Evolutionary conservation across 805 yeast genomes (phyloP).

Genomic region (Metschnikowia cerradonensis): DNA sequence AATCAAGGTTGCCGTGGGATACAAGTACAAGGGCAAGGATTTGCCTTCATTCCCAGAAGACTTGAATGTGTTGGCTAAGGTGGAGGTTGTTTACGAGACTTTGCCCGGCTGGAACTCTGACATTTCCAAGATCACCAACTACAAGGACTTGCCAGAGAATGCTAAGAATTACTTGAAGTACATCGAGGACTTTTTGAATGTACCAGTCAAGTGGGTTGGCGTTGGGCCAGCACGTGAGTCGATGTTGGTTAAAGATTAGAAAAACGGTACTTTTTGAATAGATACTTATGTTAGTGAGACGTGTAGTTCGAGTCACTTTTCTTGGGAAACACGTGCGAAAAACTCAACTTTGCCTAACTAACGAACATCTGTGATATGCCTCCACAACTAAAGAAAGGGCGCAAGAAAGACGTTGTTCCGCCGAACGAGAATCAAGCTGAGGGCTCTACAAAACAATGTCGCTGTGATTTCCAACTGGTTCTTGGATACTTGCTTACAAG

Average conservation of each 20-base stretch:
- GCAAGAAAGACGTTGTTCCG: background rate
- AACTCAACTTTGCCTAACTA: background rate
- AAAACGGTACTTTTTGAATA: background rate
- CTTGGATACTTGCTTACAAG: constrained; percentile 9
- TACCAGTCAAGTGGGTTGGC: constrained; percentile 95
- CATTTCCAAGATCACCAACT: constrained; percentile 66
- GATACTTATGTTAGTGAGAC: background rate
- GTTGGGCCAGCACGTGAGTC: constrained; percentile 97
- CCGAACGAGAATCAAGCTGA: background rate
- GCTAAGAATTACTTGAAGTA: constrained; percentile 80
- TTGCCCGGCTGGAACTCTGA: constrained; percentile 93
- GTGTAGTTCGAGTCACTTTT: background rate
- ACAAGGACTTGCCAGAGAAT: constrained; percentile 78
- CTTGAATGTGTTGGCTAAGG: constrained; percentile 72
- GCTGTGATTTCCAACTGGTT: constrained; percentile 2
- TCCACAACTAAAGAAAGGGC: background rate
- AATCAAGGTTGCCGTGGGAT: constrained; percentile 82
- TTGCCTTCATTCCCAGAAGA: constrained; percentile 90
- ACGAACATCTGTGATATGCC: background rate
- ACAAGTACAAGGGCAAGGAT: constrained; percentile 72
- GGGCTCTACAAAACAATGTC: background rate
- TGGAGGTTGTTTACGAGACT: constrained; percentile 87
- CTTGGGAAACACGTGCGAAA: constrained; percentile 1
- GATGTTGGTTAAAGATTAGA: constrained; percentile 59
- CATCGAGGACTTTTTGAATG: constrained; percentile 80